Evolutionary conservation across 768 basidiomycete genomes (phyloP).

Genomic region (Tricholoma saponaceum): DNA sequence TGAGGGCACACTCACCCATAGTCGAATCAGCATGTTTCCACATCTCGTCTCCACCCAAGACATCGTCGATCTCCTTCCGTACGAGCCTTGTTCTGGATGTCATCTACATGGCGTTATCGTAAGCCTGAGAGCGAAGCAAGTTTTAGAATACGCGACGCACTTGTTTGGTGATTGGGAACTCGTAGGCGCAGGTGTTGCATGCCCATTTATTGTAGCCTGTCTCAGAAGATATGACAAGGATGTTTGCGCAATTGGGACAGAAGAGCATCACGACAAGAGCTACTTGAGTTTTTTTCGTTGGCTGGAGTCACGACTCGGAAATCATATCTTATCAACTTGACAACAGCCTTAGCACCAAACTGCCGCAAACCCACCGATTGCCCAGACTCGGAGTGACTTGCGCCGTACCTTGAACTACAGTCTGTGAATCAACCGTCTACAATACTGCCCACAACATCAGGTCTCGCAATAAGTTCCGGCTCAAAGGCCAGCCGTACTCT

Average conservation of each 20-base stretch:
- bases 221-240: conserved; percentile 73
- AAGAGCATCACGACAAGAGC: conserved; percentile 70
- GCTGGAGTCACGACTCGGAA: neutral
- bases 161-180: conserved; percentile 88
- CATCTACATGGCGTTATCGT: conserved; percentile 50
- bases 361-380: neutral
- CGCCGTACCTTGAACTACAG: no score
- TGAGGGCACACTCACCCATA: conserved; percentile 55
- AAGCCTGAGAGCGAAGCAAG: neutral
- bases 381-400: no score
- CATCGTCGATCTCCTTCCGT: conserved; percentile 93
- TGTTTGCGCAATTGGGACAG: conserved; percentile 92
- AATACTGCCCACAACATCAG: neutral
- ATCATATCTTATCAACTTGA: conserved; percentile 18
- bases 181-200: conserved; percentile 92
- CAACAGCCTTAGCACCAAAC: neutral
- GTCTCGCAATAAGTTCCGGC: neutral
- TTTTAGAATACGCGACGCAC: conserved; percentile 31
- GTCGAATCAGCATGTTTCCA: conserved; percentile 94
- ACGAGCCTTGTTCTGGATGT: conserved; percentile 83
- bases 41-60: conserved; percentile 88
- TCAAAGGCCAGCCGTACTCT: neutral
- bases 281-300: neutral
- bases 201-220: conserved; percentile 89
- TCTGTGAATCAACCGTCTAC: neutral